Percentiles rank a stretch among this genome's conserved stretches.
Conservation (phyloP, 2,329 filamentous ascomycete genomes). For the Penicillium olsonii region DNA sequence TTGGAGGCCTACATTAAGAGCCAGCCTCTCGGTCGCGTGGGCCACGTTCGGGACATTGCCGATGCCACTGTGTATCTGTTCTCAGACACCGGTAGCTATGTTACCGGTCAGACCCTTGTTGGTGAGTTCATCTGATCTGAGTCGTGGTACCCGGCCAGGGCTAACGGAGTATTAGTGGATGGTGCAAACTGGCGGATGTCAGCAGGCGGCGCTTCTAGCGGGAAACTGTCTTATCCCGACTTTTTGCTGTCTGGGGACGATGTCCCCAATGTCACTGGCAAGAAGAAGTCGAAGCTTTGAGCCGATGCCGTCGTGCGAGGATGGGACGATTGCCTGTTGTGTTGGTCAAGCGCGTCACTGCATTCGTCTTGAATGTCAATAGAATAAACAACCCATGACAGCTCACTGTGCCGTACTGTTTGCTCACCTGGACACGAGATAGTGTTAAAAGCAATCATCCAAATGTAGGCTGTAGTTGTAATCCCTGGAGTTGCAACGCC, state of each 20-base stretch:
- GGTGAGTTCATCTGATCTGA: conserved; percentile 35
- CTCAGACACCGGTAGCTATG: conserved; percentile 79
- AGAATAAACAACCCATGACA: no score
- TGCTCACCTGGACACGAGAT: no score
- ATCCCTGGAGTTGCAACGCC: no score
- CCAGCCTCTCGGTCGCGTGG: conserved; percentile 75
- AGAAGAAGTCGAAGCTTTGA: conserved; percentile 59
- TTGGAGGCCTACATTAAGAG: conserved; percentile 48
- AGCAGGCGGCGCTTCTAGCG: conserved; percentile 29
- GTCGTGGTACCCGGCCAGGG: not conserved
- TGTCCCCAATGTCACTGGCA: conserved; percentile 60
- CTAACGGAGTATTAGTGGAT: conserved; percentile 33
- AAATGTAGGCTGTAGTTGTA: no score
- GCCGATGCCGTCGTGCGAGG: not conserved
- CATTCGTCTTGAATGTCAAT: not conserved
- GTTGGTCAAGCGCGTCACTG: not conserved
- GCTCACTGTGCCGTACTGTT: no score
- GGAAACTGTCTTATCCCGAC: conserved; percentile 57
- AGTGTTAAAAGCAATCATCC: no score
- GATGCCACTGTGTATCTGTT: conserved; percentile 91
- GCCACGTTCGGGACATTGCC: conserved; percentile 81
- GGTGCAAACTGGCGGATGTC: conserved; percentile 45
- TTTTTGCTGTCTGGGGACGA: conserved; percentile 57
- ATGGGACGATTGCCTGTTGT: not conserved
- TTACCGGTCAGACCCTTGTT: conserved; percentile 80